Base-by-base conservation (phyloP, 2,329 filamentous ascomycete genomes). In the Colletotrichum neosansevieriae region DNA sequence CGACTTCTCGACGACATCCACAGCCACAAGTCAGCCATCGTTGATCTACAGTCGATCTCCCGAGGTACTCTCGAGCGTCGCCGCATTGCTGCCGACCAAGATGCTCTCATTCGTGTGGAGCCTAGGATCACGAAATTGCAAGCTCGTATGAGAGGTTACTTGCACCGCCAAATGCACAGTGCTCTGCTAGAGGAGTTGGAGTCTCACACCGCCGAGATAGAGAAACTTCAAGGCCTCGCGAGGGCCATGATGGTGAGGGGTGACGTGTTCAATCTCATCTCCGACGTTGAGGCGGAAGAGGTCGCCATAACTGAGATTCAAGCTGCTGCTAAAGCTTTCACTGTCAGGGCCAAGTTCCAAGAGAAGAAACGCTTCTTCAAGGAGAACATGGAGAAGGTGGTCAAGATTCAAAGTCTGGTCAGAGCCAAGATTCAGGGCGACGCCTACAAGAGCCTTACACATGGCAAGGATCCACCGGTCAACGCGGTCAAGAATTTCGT, bases 401-500 rank as follows among this genome's bases (percentile, higher is more conserved):
- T 99, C 84, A 99, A 99, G 80, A 94, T 98, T 65, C 97, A 99
- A 78, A 99, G 96, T 77, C 97, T 98, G 73, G 91, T 98, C 60
- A 90, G 96, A 70, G 96, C 91, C 72, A 96, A 97, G 77, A 93
- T 98, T 57, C 96, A 99, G 79, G 96, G 96, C 58, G 94, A 99
- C 80, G 96, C 96, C 2, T 99, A 99, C 85, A 98, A 97, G 86
- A 97, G 93, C 77, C 85, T 99, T 72, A 98, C 94, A 2, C 94
- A 90, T 36, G 97, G 96, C 69, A 98, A 97, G 82, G 98, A 98
- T 76, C 96, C 96, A 24, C 96, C 96, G 0, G 94, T 99, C 67
- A 94, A 94, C 44, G 97, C 97, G 0, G 93, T 99, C 76, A 98
- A 98, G 84, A 97, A 97, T 77, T 99, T 99, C 77, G 94, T 99